phyloP scores from a whole-genome alignment of 495 filamentous ascomycete genomes.

The Trypethelium eluteriae region DNA sequence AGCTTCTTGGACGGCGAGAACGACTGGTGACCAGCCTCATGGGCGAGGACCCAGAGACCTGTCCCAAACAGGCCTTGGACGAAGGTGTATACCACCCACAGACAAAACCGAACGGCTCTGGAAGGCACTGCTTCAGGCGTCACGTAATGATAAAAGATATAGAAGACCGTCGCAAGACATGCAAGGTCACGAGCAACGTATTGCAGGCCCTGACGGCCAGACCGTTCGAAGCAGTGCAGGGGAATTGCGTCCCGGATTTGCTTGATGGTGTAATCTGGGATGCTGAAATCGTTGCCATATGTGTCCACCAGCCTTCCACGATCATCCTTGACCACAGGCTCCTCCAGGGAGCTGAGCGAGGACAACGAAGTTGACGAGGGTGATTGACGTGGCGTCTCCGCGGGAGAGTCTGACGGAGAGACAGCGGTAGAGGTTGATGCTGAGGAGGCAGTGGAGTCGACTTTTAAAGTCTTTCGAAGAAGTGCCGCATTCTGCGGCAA shows the following conservation, averaged over 20 bases:
- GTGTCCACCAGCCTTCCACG: constrained; percentile 47
- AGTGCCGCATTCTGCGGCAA: constrained; percentile 49
- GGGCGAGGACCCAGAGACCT: constrained; percentile 76
- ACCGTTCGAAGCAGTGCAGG: constrained; percentile 71
- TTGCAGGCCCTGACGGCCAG: constrained; percentile 49
- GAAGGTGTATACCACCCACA: constrained; percentile 65
- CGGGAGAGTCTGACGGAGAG: constrained; percentile 64
- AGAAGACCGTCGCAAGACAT: constrained; percentile 56
- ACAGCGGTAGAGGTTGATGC: constrained; percentile 53
- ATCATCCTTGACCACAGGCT: constrained; percentile 36
- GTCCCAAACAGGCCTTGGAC: constrained; percentile 71
- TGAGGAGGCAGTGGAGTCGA: constrained; percentile 47
- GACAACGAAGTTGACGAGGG: constrained; percentile 86
- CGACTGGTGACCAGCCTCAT: constrained; percentile 77
- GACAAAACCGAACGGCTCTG: constrained; percentile 41
- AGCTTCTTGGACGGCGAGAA: constrained; percentile 56
- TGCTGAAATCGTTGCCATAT: constrained; percentile 65
- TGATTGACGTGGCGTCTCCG: constrained; percentile 46
- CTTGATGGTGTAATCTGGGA: constrained; percentile 73
- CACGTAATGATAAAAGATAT: constrained; percentile 57
- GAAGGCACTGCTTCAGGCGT: constrained; percentile 48
- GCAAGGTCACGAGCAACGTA: constrained; percentile 67
- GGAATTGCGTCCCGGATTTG: constrained; percentile 76
- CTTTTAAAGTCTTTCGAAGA: constrained; percentile 45
- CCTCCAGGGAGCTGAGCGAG: constrained; percentile 64